Percentiles rank a stretch among this genome's conserved stretches.
phyloP scores from a whole-genome alignment of 2,329 filamentous ascomycete genomes.

The Chaetothyriales sp. region DNA sequence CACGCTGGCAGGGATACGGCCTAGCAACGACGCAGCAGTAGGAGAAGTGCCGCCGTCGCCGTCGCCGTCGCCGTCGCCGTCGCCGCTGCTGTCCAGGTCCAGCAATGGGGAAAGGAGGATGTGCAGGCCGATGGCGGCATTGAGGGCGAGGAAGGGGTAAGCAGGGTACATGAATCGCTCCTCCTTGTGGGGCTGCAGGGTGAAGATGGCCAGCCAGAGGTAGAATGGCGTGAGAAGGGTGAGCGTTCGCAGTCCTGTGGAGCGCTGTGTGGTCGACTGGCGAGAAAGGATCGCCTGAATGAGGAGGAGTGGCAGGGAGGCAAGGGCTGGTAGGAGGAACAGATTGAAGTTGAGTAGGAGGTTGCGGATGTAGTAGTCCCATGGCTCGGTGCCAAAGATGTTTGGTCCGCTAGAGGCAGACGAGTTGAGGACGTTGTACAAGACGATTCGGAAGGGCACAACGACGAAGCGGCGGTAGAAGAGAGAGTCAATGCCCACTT shows the following conservation, averaged over 20 bases:
- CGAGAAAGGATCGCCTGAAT: constrained; percentile 53
- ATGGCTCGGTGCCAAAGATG: constrained; percentile 89
- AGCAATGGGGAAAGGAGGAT: constrained; percentile 55
- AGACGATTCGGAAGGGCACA: constrained; percentile 82
- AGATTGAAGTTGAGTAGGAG: constrained; percentile 86
- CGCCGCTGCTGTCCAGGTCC: too few species aligned
- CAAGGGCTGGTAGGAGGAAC: constrained; percentile 71
- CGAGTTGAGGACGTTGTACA: constrained; percentile 84
- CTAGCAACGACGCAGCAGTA: constrained; percentile 47
- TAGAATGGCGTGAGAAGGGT: constrained; percentile 79
- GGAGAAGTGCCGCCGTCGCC: too few species aligned
- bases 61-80: too few species aligned
- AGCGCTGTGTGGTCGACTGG: constrained; percentile 43
- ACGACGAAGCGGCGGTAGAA: constrained; percentile 69
- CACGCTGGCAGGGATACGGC: constrained; percentile 58
- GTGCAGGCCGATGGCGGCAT: constrained; percentile 72
- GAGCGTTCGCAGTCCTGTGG: constrained; percentile 58
- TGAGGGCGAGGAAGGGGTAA: constrained; percentile 79
- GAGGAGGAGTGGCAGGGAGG: constrained; percentile 58
- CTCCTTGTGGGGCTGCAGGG: constrained; percentile 86
- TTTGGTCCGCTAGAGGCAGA: constrained; percentile 58
- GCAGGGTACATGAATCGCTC: constrained; percentile 97
- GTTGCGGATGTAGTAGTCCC: constrained; percentile 93
- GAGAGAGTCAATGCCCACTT: constrained; percentile 59
- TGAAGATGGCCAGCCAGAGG: constrained; percentile 85